Base-by-base conservation (phyloP, 2,329 filamentous ascomycete species). In the Aureobasidium musti region DNA sequence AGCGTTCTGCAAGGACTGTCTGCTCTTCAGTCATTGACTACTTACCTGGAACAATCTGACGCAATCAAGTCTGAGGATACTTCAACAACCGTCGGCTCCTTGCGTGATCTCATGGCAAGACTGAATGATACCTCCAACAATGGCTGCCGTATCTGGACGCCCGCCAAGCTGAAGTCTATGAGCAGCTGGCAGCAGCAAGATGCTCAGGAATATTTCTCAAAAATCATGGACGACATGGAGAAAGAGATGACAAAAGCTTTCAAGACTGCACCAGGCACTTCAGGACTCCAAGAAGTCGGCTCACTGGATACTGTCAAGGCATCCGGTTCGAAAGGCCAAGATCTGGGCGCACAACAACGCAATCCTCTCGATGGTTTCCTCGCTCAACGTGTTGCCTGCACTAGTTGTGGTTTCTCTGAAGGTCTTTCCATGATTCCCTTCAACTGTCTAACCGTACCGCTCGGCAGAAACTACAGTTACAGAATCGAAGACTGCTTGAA, bases 111-210 rank as follows among this genome's bases (percentile, higher is more conserved):
- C 14, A 85, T 96, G 57, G 79, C 79, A n/a, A 86, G 87, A 66
- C 81, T 97, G 43, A 91, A 90, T 72, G 84, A 89, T 73, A 79
- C 84, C 0, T 79, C 83, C 10, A 91, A 92, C 72, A 89, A 91
- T 68, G 91, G 91, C 8, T 84, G 83, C 72, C 89, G 88, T 23
- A 81, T 97, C 17, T 97, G 91, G 91, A 92, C 92, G 7, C 91
- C 91, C 0, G 81, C 85, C 0, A 86, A 89, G 65, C 81, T 97
- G 53, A 97, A 97, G 78, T 93, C 89, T 11, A 96, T 98, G 89
- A 94, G 89, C 77, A 97, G 91, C 35, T 96, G 91, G 86, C 91
- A 96, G 71, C 95, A 98, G 75, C 95, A 99, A 78, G 95, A 99
- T 78, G 95, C 95, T 5, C 95, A 98, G 75, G 95, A 99, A 77